A percentile compares a stretch with the other conserved stretches of the same genome.
phyloP scores from a whole-genome alignment of 129 eudicot genomes.

The Erigeron canadensis region DNA sequence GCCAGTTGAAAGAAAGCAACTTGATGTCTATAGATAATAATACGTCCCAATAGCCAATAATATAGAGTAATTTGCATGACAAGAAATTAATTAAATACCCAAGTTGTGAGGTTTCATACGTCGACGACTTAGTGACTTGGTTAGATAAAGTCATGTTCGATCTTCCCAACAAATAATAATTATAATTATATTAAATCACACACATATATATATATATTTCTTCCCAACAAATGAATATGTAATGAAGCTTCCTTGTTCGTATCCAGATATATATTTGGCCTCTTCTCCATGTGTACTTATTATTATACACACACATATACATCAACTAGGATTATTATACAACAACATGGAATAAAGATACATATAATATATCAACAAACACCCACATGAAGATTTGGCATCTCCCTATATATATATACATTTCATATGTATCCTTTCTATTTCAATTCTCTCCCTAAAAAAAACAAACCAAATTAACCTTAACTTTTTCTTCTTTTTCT shows the following conservation, averaged over 20 bases:
- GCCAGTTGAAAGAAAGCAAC: too few species aligned
- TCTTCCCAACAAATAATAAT: too few species aligned
- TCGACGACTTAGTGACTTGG: too few species aligned
- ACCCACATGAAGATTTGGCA: slow-evolving; percentile 24
- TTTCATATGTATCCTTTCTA: slow-evolving; percentile 15
- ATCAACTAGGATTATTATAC: slow-evolving; percentile 35
- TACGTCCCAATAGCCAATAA: too few species aligned
- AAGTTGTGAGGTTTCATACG: too few species aligned
- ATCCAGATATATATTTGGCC: slow-evolving; percentile 38
- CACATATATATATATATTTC: too few species aligned
- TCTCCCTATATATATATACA: slow-evolving; percentile 47
- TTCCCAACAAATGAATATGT: slow-evolving; percentile 15
- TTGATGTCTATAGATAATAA: too few species aligned
- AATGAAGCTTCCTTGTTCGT: slow-evolving; percentile 66
- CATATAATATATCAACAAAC: slow-evolving; percentile 7
- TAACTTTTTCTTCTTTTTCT: neutral
- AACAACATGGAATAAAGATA: slow-evolving; percentile 36
- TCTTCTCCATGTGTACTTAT: slow-evolving; percentile 14
- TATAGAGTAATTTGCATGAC: too few species aligned
- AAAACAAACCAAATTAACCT: neutral
- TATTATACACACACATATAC: slow-evolving; percentile 7
- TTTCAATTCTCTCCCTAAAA: slow-evolving; percentile 27
- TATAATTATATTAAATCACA: too few species aligned
- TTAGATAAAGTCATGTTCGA: too few species aligned
- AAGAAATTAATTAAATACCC: too few species aligned